Evolutionary conservation across 1,139 yeast genomes (phyloP).

Genomic region (Yamadazyma triangularis): DNA sequence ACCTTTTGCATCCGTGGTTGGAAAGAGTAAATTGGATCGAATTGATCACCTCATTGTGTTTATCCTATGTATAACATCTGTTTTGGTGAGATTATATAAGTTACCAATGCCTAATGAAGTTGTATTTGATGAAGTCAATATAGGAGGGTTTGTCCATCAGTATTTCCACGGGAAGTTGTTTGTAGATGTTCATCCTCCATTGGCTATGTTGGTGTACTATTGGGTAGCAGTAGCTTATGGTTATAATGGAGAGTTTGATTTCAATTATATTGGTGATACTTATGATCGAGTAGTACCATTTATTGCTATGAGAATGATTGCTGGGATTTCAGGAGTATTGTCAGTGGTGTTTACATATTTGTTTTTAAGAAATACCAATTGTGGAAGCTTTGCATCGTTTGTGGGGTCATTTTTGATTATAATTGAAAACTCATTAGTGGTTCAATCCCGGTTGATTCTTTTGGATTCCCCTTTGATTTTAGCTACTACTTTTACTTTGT

Average conservation of each 20-base stretch:
- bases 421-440: slow-evolving; percentile 51
- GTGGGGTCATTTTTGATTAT: slow-evolving; percentile 43
- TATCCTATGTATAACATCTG: slow-evolving; percentile 16
- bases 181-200: slow-evolving; percentile 61
- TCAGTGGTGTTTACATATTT: slow-evolving; percentile 44
- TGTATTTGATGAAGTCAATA: slow-evolving; percentile 88
- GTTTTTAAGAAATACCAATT: slow-evolving; percentile 44
- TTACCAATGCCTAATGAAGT: slow-evolving; percentile 71
- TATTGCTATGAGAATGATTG: slow-evolving; percentile 29
- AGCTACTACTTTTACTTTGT: slow-evolving; percentile 38
- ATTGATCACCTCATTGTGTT: slow-evolving; percentile 20
- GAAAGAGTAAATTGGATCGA: slow-evolving; percentile 4
- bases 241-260: slow-evolving; percentile 42
- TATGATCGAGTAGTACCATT: slow-evolving; percentile 30
- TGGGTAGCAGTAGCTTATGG: slow-evolving; percentile 36
- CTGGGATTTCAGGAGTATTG: slow-evolving; percentile 38
- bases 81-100: slow-evolving; percentile 45
- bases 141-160: slow-evolving; percentile 32
- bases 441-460: slow-evolving; percentile 47
- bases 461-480: slow-evolving; percentile 50
- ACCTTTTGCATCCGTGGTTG: slow-evolving; percentile 5
- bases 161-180: slow-evolving; percentile 61
- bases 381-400: slow-evolving; percentile 37
- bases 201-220: slow-evolving; percentile 46
- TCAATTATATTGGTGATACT: slow-evolving; percentile 27